Evolutionary conservation across 306 rosid species (phyloP).

Genomic region (Mucuna pruriens): DNA sequence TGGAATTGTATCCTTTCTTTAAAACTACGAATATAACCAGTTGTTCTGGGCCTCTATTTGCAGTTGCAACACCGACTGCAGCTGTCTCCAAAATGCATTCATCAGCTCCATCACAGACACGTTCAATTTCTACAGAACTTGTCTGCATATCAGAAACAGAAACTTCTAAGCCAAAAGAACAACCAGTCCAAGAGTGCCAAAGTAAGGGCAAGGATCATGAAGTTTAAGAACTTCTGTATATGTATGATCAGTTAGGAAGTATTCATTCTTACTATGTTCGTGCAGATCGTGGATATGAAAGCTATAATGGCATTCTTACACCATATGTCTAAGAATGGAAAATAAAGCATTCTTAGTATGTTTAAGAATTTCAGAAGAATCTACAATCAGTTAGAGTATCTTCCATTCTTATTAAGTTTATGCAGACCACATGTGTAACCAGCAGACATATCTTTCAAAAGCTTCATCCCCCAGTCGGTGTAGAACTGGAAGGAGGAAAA

Average conservation of each 20-base stretch:
- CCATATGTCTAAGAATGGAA: background rate
- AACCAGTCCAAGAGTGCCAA: constrained; percentile 5
- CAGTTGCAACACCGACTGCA: constrained; percentile 64
- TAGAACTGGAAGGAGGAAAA: background rate
- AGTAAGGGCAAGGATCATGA: constrained; percentile 7
- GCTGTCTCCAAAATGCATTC: constrained; percentile 76
- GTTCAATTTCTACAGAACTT: constrained; percentile 81
- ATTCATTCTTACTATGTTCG: background rate
- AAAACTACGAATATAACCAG: constrained; percentile 67
- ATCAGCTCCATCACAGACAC: constrained; percentile 69
- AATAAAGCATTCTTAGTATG: background rate
- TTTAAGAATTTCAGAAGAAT: no score
- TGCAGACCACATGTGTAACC: background rate
- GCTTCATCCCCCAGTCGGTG: background rate
- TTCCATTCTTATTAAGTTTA: background rate
- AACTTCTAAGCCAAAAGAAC: constrained; percentile 24
- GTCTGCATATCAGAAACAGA: constrained; percentile 50
- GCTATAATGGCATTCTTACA: background rate
- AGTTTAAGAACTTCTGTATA: background rate
- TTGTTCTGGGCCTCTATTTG: constrained; percentile 75
- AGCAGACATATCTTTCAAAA: constrained; percentile 15
- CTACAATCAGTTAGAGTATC: no score
- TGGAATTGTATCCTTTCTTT: constrained; percentile 52
- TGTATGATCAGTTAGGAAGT: background rate
- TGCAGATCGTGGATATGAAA: background rate